Percentiles rank a stretch among this genome's conserved stretches.
phyloP scores from a whole-genome alignment of 371 early-diverging fungal species.

The Amoeboradix gromovi region DNA sequence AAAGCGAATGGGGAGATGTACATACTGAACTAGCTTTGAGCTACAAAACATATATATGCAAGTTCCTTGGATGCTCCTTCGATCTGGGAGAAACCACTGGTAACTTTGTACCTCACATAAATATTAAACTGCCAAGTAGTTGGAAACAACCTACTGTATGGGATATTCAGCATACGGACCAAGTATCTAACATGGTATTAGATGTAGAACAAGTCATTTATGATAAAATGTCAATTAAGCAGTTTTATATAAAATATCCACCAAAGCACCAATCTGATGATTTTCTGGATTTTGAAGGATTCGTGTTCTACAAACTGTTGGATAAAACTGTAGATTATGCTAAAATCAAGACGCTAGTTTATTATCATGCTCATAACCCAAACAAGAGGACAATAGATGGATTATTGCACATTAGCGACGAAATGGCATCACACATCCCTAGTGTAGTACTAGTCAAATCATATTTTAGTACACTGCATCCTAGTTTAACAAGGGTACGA shows the following conservation, averaged over 20 bases:
- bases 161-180: neutral
- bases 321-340: neutral
- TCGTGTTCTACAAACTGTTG: neutral
- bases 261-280: neutral
- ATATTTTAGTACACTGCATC: neutral
- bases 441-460: neutral
- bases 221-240: neutral
- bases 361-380: neutral
- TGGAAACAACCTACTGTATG: neutral
- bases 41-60: neutral
- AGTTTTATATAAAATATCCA: neutral
- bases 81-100: neutral
- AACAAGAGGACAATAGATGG: neutral
- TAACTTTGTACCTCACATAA: neutral
- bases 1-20: neutral
- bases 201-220: neutral
- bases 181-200: neutral
- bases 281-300: neutral
- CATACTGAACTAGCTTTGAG: neutral
- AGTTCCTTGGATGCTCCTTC: neutral
- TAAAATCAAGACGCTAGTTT: neutral
- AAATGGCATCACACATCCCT: neutral
- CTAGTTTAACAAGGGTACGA: neutral
- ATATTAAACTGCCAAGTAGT: neutral
- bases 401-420: neutral